Evolutionary conservation across 176 grass and related monocot genomes (phyloP).

Genomic region (Aegilops longissima): DNA sequence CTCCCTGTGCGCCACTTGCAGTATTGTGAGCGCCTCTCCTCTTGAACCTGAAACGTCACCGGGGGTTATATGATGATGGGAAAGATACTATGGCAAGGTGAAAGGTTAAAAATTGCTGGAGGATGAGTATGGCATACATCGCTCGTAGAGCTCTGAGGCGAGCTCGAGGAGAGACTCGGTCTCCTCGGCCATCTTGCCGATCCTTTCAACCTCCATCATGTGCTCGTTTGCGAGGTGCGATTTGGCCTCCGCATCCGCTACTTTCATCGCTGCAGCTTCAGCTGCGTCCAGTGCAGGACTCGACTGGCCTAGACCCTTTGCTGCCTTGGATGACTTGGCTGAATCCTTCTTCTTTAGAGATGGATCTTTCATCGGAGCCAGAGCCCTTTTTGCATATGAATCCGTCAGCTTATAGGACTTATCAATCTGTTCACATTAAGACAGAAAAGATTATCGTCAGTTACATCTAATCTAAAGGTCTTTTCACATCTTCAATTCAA

Average conservation of each 20-base stretch:
- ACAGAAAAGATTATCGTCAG: slow-evolving; percentile 5
- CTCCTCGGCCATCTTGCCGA: slow-evolving; percentile 68
- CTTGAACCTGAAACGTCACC: slow-evolving; percentile 48
- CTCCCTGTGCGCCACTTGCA: slow-evolving; percentile 22
- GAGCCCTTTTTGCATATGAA: slow-evolving; percentile 50
- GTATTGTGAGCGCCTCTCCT: slow-evolving; percentile 50
- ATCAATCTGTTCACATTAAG: slow-evolving; percentile 47
- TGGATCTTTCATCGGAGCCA: slow-evolving; percentile 44
- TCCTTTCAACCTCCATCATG: slow-evolving; percentile 70
- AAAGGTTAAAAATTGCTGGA: background rate
- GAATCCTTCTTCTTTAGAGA: slow-evolving; percentile 66
- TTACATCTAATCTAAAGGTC: slow-evolving; percentile 29
- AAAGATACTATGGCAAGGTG: background rate
- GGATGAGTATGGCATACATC: slow-evolving; percentile 54
- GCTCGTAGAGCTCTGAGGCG: slow-evolving; percentile 62
- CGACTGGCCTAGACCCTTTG: slow-evolving; percentile 27
- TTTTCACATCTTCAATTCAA: slow-evolving; percentile 1
- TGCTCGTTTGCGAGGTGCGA: slow-evolving; percentile 73
- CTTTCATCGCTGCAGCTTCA: slow-evolving; percentile 56
- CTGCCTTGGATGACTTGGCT: slow-evolving; percentile 30
- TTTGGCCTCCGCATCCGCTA: slow-evolving; percentile 87
- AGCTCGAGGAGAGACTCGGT: slow-evolving; percentile 58
- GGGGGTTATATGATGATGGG: background rate
- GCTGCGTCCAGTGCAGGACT: slow-evolving; percentile 57
- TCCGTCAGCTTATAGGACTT: slow-evolving; percentile 73